Base-by-base conservation (phyloP, 2,329 filamentous ascomycete species). In the Fusarium sp. region DNA sequence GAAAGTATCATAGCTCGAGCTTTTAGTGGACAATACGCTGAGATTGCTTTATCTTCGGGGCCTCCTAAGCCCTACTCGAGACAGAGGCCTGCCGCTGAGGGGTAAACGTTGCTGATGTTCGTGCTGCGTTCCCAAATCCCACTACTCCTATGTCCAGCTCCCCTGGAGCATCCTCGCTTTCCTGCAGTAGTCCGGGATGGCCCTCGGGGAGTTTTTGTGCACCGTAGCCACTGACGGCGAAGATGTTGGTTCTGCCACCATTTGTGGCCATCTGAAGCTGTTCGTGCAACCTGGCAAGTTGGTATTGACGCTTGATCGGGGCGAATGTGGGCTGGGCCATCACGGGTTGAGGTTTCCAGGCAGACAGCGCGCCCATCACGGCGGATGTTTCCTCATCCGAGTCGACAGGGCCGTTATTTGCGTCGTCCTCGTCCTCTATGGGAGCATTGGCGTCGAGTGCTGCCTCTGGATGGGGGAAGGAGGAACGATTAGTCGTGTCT, bases 371-470 rank as follows among this genome's bases (percentile, higher is more conserved):
- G 31, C 87, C 84, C 93, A 98, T 97, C 56, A 98, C 92, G 0
- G 91, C 86, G 53, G 93, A 90, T 55, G 93, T 93, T 80, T 99
- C 96, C 82, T 98, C 96, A 77, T 99, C 96, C 2, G 92, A 96
- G 79, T 99, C 96, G 36, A 99, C 88, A 1, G 93, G 91, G 3
- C 89, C 92, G 6, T 89, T 89, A 66, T 93, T 92, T 62, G 87
- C 87, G 50, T 96, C 93, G 74, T 94, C 87, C 65, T 95, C 92
- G 68, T 97, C 93, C 73, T 95, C 93, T 16, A 96, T 81, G 2
- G 93, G 94, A 1, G 94, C 94, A 78, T 96, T 97, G 61, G 96
- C 95, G 78, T 98, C 94, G 72, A 99, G 91, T 36, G 94, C 93
- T 34, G 94, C 94, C 82, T 97, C 93, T 77, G 57, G 34, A 53